phyloP scores from a whole-genome alignment of 139 green algal species.

The Chlamydomonas incerta region DNA sequence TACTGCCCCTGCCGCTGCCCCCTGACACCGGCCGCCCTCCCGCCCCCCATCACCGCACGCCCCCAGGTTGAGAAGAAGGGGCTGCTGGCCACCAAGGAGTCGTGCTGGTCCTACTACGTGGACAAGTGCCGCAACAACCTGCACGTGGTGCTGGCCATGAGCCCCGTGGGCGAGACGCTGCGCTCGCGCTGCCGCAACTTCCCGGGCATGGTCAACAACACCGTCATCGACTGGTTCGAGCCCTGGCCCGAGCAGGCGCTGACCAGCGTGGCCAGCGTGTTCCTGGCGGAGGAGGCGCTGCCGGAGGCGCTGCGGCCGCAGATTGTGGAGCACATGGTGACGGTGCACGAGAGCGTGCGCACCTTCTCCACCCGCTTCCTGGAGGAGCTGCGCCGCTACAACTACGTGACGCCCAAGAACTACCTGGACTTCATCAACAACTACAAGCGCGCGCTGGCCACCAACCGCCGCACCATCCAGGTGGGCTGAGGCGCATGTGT shows the following conservation, averaged over 20 bases:
- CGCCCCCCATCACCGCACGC: neutral
- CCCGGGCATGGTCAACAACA: conserved; percentile 91
- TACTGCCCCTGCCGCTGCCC: neutral
- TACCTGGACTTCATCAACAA: conserved; percentile 94
- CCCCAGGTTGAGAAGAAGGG: conserved; percentile 67
- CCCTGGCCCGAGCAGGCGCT: conserved; percentile 86
- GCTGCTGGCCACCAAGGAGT: conserved; percentile 74
- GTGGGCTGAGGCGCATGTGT: no score
- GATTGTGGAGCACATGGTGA: conserved; percentile 90
- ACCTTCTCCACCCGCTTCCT: conserved; percentile 71
- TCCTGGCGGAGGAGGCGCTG: conserved; percentile 78
- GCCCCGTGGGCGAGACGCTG: conserved; percentile 81
- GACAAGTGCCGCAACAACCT: conserved; percentile 85
- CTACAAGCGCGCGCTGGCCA: conserved; percentile 77
- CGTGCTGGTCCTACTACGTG: conserved; percentile 81
- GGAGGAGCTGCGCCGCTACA: conserved; percentile 82
- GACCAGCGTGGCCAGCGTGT: conserved; percentile 81
- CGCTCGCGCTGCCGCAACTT: conserved; percentile 87
- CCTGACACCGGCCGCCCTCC: neutral
- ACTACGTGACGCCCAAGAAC: conserved; percentile 97
- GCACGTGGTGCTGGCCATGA: conserved; percentile 89
- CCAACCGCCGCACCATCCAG: conserved; percentile 64
- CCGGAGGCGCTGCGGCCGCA: conserved; percentile 55
- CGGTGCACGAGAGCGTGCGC: conserved; percentile 85
- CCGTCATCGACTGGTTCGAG: conserved; percentile 94